These are phyloP conservation scores for Dichomitus squalens DNA, from an alignment of 1,284 basidiomycete genomes.

Conservation along the genomic window DNA sequence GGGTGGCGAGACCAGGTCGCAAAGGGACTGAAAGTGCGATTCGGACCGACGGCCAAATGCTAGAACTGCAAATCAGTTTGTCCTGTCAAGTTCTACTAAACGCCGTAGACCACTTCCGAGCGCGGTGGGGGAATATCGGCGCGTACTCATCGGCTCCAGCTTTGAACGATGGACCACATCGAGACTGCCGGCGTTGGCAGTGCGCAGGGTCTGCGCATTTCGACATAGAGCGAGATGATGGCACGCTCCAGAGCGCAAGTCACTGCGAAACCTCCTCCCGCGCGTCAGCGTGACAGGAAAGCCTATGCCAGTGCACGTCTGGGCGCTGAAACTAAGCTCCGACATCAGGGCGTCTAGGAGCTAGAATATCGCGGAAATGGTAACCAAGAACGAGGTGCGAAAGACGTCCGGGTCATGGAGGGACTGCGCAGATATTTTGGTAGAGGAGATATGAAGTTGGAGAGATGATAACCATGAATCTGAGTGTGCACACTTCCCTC, in stretches of 20 bases:
- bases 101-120: background rate
- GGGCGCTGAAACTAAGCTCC: background rate
- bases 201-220: background rate
- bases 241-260: background rate
- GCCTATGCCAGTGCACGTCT: background rate
- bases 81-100: background rate
- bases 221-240: background rate
- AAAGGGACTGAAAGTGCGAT: background rate
- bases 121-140: background rate
- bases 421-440: background rate
- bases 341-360: background rate
- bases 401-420: background rate
- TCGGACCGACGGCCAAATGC: background rate
- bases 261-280: too few species aligned
- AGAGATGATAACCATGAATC: background rate
- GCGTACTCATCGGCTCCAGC: background rate
- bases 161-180: background rate
- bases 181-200: background rate
- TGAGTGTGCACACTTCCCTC: background rate
- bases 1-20: background rate
- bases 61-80: background rate
- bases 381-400: slow-evolving; percentile 3
- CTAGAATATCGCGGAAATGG: background rate
- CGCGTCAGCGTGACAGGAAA: background rate
- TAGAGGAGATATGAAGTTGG: background rate